Base-by-base conservation (phyloP, 305 asterid species). In the Fraxinus baroniana region DNA sequence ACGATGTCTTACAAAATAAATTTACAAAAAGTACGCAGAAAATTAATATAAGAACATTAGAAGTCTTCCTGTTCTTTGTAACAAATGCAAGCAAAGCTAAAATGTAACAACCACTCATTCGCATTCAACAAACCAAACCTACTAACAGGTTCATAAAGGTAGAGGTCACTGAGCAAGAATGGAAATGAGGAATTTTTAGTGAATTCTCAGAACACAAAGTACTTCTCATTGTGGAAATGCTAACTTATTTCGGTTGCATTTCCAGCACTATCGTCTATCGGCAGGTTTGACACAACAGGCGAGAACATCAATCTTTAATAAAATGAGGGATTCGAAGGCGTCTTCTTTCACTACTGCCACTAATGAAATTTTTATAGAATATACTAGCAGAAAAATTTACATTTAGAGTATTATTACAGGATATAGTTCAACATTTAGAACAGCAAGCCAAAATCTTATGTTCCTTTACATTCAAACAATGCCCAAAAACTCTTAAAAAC, bases 331-430 rank as follows among this genome's bases (percentile, higher is more conserved):
- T 71, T 80, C 15, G 15, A 18, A 57, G 46, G 39, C n/a, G 22
- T 39, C 36, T 30, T 70, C 83, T 49, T 41, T 60, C 84, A 66
- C 36, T 28, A 44, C n/a, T 35, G 26, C 26, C 26, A 82, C 18
- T 55, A 60, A 41, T 13, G 60, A 49, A 55, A 13, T 1, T 5
- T 73, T 5, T 28, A n/a, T 18, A 57, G 68, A 57, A 57, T 18
- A 57, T 57, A 57, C 26, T 2, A 57, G 68, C 26, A 18, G 12
- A 57, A 28, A 57, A 18, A 57, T 57, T 18, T 57, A 57, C 10
- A 18, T 57, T 57, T 18, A 55, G 66, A 55, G 10, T 55, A 57
- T 18, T 6, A 18, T 18, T n/a, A 6, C 28, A 6, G 3, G 35
- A 32, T 66, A 66, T 26, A 44, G 3, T 35, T 77, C 26, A 46